These are phyloP conservation scores for Calycina marina DNA, from an alignment of 2,329 filamentous ascomycete species.

Conservation along the genomic window DNA sequence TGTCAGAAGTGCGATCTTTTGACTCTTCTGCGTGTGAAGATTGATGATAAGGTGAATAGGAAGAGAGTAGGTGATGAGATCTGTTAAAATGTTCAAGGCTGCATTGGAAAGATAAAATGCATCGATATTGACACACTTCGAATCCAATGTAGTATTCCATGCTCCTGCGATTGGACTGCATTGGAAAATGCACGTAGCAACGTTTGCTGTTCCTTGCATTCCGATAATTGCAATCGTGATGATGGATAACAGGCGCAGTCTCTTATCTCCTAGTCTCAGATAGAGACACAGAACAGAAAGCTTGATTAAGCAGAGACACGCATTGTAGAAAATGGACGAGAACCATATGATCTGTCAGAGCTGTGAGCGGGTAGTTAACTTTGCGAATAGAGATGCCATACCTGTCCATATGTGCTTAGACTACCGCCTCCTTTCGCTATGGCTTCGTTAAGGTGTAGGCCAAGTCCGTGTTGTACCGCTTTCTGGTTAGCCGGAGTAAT, in stretches of 20 bases:
- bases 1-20: background rate
- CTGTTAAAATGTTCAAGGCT: background rate
- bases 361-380: background rate
- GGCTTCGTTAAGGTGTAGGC: background rate
- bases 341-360: background rate
- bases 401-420: background rate
- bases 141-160: background rate
- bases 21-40: background rate
- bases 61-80: background rate
- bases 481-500: too few species aligned
- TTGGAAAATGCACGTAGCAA: background rate
- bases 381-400: background rate
- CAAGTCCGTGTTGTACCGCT: background rate
- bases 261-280: background rate
- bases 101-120: background rate
- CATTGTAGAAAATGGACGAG: background rate
- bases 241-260: background rate
- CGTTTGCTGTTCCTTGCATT: background rate
- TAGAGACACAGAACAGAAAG: background rate
- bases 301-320: background rate
- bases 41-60: background rate
- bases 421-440: background rate
- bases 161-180: background rate
- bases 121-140: background rate
- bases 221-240: background rate